These are phyloP conservation scores for Solanum appendiculatum DNA, from an alignment of 257 asterid genomes.

Conservation along the genomic window DNA sequence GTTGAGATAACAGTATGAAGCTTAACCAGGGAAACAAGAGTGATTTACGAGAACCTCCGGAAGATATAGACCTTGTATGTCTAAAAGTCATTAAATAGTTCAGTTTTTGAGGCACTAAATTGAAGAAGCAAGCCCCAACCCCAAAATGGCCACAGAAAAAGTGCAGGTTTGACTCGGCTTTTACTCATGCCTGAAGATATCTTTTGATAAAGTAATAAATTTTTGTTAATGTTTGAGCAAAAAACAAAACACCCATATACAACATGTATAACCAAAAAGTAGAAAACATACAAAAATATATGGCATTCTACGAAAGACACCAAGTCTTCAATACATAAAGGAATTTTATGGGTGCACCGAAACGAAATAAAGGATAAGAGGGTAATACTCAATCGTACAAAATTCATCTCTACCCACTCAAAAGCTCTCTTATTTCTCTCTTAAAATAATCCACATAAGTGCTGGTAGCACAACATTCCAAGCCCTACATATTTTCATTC, in stretches of 20 bases:
- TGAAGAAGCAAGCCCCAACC: background rate
- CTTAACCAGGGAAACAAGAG: background rate
- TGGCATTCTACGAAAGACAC: background rate
- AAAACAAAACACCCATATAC: background rate
- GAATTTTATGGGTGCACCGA: background rate
- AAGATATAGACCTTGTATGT: background rate
- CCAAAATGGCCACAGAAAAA: background rate
- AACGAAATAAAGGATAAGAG: background rate
- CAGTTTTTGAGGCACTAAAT: background rate
- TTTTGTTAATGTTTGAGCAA: background rate
- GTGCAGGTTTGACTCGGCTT: background rate
- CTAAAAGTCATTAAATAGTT: background rate
- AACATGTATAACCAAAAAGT: background rate
- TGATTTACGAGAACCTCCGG: background rate
- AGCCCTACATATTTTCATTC: background rate
- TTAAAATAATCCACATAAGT: background rate
- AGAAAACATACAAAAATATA: background rate
- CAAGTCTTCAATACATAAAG: background rate
- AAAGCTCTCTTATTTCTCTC: background rate
- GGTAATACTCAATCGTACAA: background rate
- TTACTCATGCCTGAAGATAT: background rate
- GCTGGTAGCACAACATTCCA: background rate
- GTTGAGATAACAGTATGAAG: background rate
- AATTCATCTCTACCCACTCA: background rate
- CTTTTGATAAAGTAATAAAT: background rate